Conservation (phyloP, 495 filamentous ascomycete species). For the Apiosordaria backusii region DNA sequence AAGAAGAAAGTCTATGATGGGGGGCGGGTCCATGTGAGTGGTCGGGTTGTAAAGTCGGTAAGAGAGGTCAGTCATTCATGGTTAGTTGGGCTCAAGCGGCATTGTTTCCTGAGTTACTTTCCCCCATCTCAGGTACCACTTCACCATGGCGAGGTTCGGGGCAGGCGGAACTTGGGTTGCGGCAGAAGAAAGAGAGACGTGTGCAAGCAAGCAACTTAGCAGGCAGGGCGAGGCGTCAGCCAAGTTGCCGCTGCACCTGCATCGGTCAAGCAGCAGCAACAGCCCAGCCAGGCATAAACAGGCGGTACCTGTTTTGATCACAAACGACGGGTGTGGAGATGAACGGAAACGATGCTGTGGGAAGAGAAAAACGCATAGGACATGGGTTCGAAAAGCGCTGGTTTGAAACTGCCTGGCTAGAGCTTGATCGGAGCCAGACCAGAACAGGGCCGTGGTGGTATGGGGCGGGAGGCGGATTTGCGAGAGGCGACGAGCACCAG, state of each 20-base stretch:
- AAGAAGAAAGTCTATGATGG: background rate
- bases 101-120: background rate
- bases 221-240: background rate
- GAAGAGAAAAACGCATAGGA: constrained; percentile 8
- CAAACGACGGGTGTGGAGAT: constrained; percentile 15
- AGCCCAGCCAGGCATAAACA: constrained; percentile 2
- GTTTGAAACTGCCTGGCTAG: constrained; percentile 23
- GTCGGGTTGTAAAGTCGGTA: constrained; percentile 29
- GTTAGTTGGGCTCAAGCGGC: constrained; percentile 31
- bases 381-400: constrained; percentile 21
- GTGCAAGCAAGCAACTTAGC: background rate
- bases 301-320: constrained; percentile 13
- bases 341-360: constrained; percentile 3
- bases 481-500: constrained; percentile 13
- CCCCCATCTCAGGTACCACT: background rate
- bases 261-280: constrained; percentile 8
- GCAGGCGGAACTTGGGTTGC: constrained; percentile 6
- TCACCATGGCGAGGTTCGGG: background rate
- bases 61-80: constrained; percentile 3
- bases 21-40: constrained; percentile 2
- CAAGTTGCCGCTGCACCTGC: constrained; percentile 3
- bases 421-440: constrained; percentile 18
- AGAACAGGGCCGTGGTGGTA: constrained; percentile 8
- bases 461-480: constrained; percentile 15
- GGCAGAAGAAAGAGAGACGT: background rate